Percentiles rank a stretch among this genome's conserved stretches.
These are phyloP conservation scores for Silene vulgaris DNA, from an alignment of 179 eudicot species.

Conservation along the genomic window DNA sequence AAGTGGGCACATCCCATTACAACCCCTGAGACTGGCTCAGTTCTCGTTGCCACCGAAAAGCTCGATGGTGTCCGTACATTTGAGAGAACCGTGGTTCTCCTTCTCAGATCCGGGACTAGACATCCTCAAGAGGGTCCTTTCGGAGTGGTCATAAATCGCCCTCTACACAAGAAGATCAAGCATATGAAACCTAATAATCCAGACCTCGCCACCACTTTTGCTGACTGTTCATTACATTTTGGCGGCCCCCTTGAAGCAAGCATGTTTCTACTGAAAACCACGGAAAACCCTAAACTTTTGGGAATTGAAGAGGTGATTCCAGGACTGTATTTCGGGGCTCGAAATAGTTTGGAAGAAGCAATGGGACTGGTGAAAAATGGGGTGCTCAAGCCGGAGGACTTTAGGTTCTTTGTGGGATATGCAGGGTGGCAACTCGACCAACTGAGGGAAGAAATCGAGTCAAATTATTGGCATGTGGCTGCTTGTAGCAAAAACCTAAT, in stretches of 20 bases:
- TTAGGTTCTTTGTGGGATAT: conserved; percentile 87
- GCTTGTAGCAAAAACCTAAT: conserved; percentile 77
- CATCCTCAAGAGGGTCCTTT: conserved; percentile 83
- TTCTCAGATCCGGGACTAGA: conserved; percentile 72
- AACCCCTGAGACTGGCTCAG: conserved; percentile 78
- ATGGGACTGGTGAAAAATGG: conserved; percentile 70
- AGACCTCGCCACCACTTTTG: conserved; percentile 60
- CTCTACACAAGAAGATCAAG: conserved; percentile 70
- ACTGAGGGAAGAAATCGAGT: conserved; percentile 68
- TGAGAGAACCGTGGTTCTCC: conserved; percentile 88
- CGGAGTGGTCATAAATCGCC: conserved; percentile 81
- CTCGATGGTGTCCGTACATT: conserved; percentile 80
- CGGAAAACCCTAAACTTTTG: conserved; percentile 39
- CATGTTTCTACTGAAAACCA: conserved; percentile 60
- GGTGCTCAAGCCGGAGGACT: conserved; percentile 66
- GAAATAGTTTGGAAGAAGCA: conserved; percentile 79
- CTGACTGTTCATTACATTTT: conserved; percentile 82
- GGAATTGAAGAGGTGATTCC: conserved; percentile 81
- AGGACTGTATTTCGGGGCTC: conserved; percentile 67
- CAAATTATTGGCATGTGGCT: conserved; percentile 82
- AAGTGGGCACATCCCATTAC: conserved; percentile 99
- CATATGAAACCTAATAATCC: conserved; percentile 79
- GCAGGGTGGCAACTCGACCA: conserved; percentile 97
- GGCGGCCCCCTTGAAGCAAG: conserved; percentile 96
- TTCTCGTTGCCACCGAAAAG: conserved; percentile 91